These are phyloP conservation scores for Trypanosoma congolense DNA, from an alignment of 208 protist species.

Conservation along the genomic window DNA sequence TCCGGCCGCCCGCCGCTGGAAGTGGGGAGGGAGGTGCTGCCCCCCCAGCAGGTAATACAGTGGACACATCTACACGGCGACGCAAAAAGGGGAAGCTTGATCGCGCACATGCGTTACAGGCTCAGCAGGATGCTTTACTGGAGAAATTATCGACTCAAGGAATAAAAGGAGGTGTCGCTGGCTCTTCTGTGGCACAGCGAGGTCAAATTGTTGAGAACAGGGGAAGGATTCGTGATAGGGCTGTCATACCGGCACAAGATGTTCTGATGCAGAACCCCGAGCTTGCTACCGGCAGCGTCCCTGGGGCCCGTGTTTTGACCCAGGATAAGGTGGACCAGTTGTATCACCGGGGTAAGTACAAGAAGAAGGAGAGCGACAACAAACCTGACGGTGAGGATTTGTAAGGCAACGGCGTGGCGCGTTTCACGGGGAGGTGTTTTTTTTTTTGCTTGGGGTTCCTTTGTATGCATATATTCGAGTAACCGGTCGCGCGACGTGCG, in stretches of 20 bases:
- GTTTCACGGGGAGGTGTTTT: too few species aligned
- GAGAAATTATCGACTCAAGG: constrained; percentile 25
- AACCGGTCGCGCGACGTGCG: too few species aligned
- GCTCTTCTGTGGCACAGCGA: constrained; percentile 26
- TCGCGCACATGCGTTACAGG: constrained; percentile 67
- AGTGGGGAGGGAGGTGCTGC: constrained; percentile 22
- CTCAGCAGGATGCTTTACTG: constrained; percentile 63
- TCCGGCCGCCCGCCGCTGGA: constrained; percentile 54
- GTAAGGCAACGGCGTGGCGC: too few species aligned
- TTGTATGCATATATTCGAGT: too few species aligned
- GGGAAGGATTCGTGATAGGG: constrained; percentile 54
- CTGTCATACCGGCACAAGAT: constrained; percentile 48
- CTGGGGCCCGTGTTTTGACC: constrained; percentile 27
- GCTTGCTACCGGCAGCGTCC: constrained; percentile 34
- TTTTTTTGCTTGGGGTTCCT: constrained; percentile 2
- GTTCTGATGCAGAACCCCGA: constrained; percentile 50
- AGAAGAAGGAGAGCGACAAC: constrained; percentile 35
- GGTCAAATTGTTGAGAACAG: constrained; percentile 39
- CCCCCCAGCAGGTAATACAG: constrained; percentile 1
- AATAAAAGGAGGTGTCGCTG: constrained; percentile 29
- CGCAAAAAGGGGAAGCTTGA: constrained; percentile 58
- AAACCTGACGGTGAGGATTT: constrained; percentile 42
- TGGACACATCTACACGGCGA: constrained; percentile 35
- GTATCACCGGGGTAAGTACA: constrained; percentile 64
- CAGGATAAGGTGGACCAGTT: constrained; percentile 53